Base-by-base conservation (phyloP, 257 asterid genomes). In the Nicotiana obtusifolia region DNA sequence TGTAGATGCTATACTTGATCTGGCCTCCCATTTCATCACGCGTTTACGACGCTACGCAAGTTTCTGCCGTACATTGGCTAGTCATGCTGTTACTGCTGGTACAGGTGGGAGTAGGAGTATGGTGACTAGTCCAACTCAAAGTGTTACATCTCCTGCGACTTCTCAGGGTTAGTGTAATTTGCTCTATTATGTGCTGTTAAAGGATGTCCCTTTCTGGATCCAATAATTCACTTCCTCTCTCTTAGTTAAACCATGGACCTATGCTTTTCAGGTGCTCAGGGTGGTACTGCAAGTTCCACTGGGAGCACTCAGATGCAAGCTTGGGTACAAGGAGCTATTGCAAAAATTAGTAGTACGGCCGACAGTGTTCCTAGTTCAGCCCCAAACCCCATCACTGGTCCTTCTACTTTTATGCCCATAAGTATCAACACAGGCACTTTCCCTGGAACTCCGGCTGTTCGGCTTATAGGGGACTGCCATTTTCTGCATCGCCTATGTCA, bases 281-380 rank as follows among this genome's bases (percentile, higher is more conserved):
- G 91, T 81, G 99, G 97, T 80, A 82, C 92, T 82, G 86, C 98
- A 82, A 94, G 95, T 87, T 89, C 98, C 78, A 87, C 97, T 22
- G 98, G 98, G 82, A 96, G 91, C 85, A 91, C 94, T 81, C 98
- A 93, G 89, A 88, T 94, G 91, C 97, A 96, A 83, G 98, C 98
- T 62, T 96, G 99, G 98, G 98, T 94, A 78, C 98, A 96, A 88
- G 99, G 99, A 84, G 99, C 98, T 82, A 91, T 96, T 88, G 98
- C 99, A 66, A 96, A 94, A 91, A 94, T 96, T 79, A 92, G 97
- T 85, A 90, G 93, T 82, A 91, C 95, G 60, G 87, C 92, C 30
- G 99, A 96, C 67, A 93, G 94, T 57, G 93, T 84, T 78, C 98
- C 99, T 11, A 92, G 64, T 89, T 82, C 99, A 77, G 92, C 97